These are phyloP conservation scores for Chlorella vulgaris DNA, from an alignment of 139 green algal genomes.

Conservation along the genomic window DNA sequence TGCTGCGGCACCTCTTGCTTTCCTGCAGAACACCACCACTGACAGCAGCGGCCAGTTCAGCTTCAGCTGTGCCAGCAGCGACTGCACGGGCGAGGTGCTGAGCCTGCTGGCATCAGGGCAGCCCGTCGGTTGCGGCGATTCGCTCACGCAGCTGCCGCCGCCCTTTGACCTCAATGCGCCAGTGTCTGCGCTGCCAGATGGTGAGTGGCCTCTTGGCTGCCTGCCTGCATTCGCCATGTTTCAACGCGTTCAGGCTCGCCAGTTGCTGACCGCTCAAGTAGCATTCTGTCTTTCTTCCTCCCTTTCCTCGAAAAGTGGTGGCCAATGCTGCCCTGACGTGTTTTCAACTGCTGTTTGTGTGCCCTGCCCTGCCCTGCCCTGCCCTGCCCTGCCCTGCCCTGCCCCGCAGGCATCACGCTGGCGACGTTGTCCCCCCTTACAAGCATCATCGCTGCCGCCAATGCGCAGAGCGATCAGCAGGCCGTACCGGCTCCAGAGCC, in stretches of 20 bases:
- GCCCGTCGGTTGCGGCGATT: neutral
- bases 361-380: too few relatives aligned
- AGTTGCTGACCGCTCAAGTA: too few relatives aligned
- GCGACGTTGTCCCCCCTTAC: conserved; percentile 9
- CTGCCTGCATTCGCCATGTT: too few relatives aligned
- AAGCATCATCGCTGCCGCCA: conserved; percentile 17
- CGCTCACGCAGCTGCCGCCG: conserved; percentile 18
- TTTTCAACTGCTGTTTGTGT: too few relatives aligned
- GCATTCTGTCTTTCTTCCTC: too few relatives aligned
- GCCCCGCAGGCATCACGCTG: conserved; percentile 1
- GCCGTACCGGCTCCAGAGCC: neutral
- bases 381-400: too few relatives aligned
- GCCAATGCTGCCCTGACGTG: too few relatives aligned
- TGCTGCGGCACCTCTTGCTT: neutral
- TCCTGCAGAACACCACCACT: neutral
- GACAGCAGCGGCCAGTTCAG: conserved; percentile 18
- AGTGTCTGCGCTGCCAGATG: neutral
- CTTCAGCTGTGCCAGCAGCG: conserved; percentile 15
- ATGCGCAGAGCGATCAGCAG: neutral
- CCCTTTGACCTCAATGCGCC: neutral
- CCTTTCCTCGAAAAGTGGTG: too few relatives aligned
- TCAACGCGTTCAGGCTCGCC: too few relatives aligned
- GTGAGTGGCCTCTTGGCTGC: neutral
- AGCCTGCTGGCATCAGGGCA: conserved; percentile 4
- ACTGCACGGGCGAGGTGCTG: neutral